A percentile compares a stretch with the other conserved stretches of the same genome.
These are phyloP conservation scores for Xylaria curta DNA, from an alignment of 495 filamentous ascomycete genomes.

Conservation along the genomic window DNA sequence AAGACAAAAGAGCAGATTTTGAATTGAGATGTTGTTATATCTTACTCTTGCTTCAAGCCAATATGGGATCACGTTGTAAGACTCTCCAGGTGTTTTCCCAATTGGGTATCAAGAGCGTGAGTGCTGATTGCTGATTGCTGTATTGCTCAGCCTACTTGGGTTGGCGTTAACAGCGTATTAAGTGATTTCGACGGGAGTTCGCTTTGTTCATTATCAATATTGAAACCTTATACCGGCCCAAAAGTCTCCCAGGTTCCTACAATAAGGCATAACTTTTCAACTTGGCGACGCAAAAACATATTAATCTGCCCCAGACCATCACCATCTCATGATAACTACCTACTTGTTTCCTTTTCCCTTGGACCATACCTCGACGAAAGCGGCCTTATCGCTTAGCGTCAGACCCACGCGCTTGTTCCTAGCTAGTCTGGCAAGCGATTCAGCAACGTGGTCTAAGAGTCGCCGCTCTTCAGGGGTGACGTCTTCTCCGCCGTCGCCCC, in stretches of 20 bases:
- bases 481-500: conserved; percentile 43
- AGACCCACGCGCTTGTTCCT: conserved; percentile 90
- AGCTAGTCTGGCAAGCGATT: conserved; percentile 86
- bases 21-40: background rate
- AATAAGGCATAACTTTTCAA: conserved; percentile 1
- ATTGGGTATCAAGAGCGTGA: background rate
- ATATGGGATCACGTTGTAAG: background rate
- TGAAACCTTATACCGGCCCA: conserved; percentile 4
- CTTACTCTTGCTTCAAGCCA: background rate
- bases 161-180: background rate
- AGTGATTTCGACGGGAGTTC: background rate
- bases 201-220: background rate
- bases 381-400: conserved; percentile 79
- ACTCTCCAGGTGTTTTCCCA: background rate
- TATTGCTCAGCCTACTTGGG: background rate
- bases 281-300: background rate
- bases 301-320: background rate
- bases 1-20: background rate
- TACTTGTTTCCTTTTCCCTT: conserved; percentile 29
- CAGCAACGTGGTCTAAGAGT: conserved; percentile 76
- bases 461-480: conserved; percentile 63
- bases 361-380: conserved; percentile 72
- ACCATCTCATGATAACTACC: background rate
- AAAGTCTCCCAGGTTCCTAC: background rate
- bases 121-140: background rate